A percentile compares a stretch with the other conserved stretches of the same genome.
phyloP scores from a whole-genome alignment of 1,139 yeast genomes.

The Candida labiduridarum region DNA sequence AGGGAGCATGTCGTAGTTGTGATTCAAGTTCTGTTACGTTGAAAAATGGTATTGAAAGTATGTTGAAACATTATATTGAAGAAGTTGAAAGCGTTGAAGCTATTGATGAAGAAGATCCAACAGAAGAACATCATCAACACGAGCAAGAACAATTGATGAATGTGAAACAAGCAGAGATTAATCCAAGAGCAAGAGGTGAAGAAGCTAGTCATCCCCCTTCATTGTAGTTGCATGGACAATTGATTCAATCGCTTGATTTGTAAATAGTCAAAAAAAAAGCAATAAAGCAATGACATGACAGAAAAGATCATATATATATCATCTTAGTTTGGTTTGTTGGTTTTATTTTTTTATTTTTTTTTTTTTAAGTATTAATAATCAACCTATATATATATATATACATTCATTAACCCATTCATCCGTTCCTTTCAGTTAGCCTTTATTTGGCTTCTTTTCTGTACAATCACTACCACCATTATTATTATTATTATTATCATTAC shows the following conservation, averaged over 20 bases:
- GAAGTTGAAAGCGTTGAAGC: slow-evolving; percentile 73
- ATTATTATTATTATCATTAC: background rate
- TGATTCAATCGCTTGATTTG: slow-evolving; percentile 40
- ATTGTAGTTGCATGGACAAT: slow-evolving; percentile 25
- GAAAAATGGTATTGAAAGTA: slow-evolving; percentile 79
- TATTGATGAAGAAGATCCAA: slow-evolving; percentile 38
- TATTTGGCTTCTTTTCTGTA: slow-evolving; percentile 3
- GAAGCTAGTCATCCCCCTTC: slow-evolving; percentile 36
- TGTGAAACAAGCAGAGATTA: slow-evolving; percentile 30
- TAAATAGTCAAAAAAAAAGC: slow-evolving; percentile 19
- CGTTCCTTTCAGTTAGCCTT: background rate
- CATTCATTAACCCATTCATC: background rate
- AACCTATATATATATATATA: background rate
- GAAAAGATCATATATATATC: background rate
- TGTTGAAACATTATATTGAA: slow-evolving; percentile 79
- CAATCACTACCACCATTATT: background rate
- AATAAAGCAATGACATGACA: background rate
- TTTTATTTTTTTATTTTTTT: background rate
- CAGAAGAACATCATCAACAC: slow-evolving; percentile 20
- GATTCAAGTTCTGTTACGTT: slow-evolving; percentile 75
- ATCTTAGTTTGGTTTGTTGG: background rate
- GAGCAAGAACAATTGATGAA: too few species aligned
- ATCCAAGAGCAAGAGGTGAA: slow-evolving; percentile 35
- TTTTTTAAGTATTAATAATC: background rate
- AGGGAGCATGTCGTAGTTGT: slow-evolving; percentile 82